A percentile compares a stretch with the other conserved stretches of the same genome.
These are phyloP conservation scores for Pseudodiploospora longispora DNA, from an alignment of 2,329 filamentous ascomycete species.

Conservation along the genomic window DNA sequence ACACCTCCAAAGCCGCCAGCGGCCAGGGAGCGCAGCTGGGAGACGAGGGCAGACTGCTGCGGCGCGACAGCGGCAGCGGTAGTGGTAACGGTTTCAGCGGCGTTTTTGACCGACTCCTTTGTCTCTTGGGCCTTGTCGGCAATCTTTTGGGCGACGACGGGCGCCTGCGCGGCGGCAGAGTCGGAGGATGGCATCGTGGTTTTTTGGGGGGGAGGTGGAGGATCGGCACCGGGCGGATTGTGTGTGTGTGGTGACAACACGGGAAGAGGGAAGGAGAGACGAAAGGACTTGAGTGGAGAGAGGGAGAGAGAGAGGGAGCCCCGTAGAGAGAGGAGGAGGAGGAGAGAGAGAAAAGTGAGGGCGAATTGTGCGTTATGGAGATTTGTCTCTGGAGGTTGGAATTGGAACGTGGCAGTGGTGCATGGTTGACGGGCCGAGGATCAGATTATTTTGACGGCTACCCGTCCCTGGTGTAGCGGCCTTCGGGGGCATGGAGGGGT, in stretches of 20 bases:
- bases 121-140: constrained; percentile 33
- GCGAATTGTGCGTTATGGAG: not conserved
- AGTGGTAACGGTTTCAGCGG: constrained; percentile 12
- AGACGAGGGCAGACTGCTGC: constrained; percentile 25
- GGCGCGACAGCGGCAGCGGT: constrained; percentile 17
- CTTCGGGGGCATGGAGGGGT: too few species aligned
- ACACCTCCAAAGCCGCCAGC: constrained; percentile 91
- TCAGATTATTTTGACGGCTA: too few species aligned
- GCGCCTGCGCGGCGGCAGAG: constrained; percentile 9
- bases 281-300: not conserved
- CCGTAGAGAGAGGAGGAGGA: constrained; percentile 3
- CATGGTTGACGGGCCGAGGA: too few species aligned
- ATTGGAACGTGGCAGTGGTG: too few species aligned
- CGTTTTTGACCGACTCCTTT: constrained; percentile 33
- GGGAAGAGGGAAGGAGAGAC: not conserved
- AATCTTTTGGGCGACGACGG: constrained; percentile 12
- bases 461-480: too few species aligned
- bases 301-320: not conserved
- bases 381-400: too few species aligned
- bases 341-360: not conserved
- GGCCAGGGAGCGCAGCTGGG: constrained; percentile 68
- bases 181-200: constrained; percentile 5
- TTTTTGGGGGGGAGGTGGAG: not conserved
- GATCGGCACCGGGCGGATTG: not conserved
- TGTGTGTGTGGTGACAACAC: too few species aligned